Evolutionary conservation across 192 early-diverging fungal genomes (phyloP).

Genomic region (Tieghemiomyces parasiticus): DNA sequence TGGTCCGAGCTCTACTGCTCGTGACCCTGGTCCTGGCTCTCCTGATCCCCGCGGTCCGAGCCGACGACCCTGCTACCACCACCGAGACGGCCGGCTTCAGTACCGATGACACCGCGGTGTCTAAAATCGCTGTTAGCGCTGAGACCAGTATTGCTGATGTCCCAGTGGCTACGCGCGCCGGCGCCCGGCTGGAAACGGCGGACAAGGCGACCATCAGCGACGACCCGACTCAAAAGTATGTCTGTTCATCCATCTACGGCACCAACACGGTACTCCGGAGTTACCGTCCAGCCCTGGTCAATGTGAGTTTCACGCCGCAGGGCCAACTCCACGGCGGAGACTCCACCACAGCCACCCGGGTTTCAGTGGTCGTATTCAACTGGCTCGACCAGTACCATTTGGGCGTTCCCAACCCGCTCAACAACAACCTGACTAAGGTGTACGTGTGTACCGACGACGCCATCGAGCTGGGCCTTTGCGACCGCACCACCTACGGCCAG

Average conservation of each 20-base stretch:
- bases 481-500: slow-evolving; percentile 27
- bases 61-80: too few species aligned
- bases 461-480: slow-evolving; percentile 35
- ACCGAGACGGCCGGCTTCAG: too few species aligned
- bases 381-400: slow-evolving; percentile 5
- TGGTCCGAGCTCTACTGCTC: too few species aligned
- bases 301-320: slow-evolving; percentile 8
- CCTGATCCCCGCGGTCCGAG: too few species aligned
- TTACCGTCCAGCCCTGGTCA: slow-evolving; percentile 3
- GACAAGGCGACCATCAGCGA: slow-evolving; percentile 3
- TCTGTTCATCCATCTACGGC: slow-evolving; percentile 4
- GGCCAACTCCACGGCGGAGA: too few species aligned
- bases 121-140: too few species aligned
- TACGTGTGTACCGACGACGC: slow-evolving; percentile 41
- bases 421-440: background rate
- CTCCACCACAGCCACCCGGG: background rate
- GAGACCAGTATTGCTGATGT: too few species aligned
- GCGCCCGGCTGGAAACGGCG: too few species aligned
- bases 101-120: too few species aligned
- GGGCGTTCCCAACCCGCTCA: background rate
- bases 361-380: slow-evolving; percentile 6
- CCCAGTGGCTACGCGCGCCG: too few species aligned
- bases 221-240: background rate
- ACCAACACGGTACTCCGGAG: background rate
- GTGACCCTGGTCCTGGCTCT: too few species aligned